Conservation (phyloP, 1,284 basidiomycete genomes). For the Malassezia caprae region DNA sequence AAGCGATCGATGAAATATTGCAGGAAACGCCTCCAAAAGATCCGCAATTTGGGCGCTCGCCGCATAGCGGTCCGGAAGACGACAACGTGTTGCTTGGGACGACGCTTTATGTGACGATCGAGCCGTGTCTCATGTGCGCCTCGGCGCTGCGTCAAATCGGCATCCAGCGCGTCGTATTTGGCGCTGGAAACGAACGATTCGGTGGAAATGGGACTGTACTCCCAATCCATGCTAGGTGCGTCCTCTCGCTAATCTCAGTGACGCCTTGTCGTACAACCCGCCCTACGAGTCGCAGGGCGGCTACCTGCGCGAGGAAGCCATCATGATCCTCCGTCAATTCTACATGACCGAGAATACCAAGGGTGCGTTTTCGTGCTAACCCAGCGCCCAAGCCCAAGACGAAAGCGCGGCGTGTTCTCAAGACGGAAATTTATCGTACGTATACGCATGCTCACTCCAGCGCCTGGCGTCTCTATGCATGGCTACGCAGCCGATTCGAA, state of each 20-base stretch:
- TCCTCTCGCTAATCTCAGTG: slow-evolving; percentile 23
- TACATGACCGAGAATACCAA: slow-evolving; percentile 91
- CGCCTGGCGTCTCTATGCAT: slow-evolving; percentile 46
- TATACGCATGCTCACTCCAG: slow-evolving; percentile 12
- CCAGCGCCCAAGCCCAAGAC: slow-evolving; percentile 42
- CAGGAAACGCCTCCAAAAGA: slow-evolving; percentile 48
- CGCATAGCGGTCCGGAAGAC: slow-evolving; percentile 23
- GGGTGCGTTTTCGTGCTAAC: slow-evolving; percentile 54
- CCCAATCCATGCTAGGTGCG: slow-evolving; percentile 68
- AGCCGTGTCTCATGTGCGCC: slow-evolving; percentile 99
- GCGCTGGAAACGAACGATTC: slow-evolving; percentile 90
- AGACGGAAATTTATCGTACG: slow-evolving; percentile 39
- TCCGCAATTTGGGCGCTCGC: slow-evolving; percentile 27
- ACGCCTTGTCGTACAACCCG: slow-evolving; percentile 51
- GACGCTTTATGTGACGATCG: slow-evolving; percentile 92
- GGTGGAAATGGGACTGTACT: slow-evolving; percentile 94
- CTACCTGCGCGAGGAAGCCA: slow-evolving; percentile 80
- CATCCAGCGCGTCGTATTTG: slow-evolving; percentile 80
- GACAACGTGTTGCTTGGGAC: slow-evolving; percentile 60
- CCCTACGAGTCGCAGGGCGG: slow-evolving; percentile 70
- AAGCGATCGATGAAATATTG: slow-evolving; percentile 85
- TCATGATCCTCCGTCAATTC: slow-evolving; percentile 84
- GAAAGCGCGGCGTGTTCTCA: slow-evolving; percentile 40
- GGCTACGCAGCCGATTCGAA: not conserved
- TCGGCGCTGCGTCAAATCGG: slow-evolving; percentile 86